Evolutionary conservation across 192 early-diverging fungal genomes (phyloP).

Genomic region (Rhizoclosmatium globosum): DNA sequence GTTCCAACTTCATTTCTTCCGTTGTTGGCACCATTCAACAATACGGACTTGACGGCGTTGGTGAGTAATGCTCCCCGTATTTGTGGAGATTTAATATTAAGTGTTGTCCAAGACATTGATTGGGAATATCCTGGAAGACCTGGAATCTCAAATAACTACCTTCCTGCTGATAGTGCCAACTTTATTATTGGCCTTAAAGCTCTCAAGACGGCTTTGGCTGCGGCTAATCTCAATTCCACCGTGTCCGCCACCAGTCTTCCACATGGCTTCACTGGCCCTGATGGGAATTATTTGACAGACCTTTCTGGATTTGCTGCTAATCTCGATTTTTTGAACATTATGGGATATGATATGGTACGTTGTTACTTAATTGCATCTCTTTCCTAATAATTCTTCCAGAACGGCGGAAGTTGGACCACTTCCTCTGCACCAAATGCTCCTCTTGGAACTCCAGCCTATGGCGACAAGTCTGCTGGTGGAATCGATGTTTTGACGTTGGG

Average conservation of each 20-base stretch:
- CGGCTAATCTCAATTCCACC: not conserved
- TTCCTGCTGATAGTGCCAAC: not conserved
- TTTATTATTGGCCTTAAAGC: not conserved
- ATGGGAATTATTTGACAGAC: not conserved
- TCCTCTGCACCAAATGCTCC: not conserved
- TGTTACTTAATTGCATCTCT: not conserved
- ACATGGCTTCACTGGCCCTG: not conserved
- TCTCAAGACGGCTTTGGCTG: not conserved
- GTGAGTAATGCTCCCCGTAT: not conserved
- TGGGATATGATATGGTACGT: constrained; percentile 8
- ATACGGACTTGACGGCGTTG: not conserved
- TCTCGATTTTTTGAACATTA: not conserved
- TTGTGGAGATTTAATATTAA: not conserved
- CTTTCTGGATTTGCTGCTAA: not conserved
- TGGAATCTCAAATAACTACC: not conserved
- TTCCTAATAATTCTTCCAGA: too few species aligned
- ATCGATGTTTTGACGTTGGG: not conserved
- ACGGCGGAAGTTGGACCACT: not conserved
- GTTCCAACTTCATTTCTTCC: not conserved
- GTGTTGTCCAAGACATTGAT: not conserved
- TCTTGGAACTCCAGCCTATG: not conserved
- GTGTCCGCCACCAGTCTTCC: not conserved
- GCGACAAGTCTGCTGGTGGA: not conserved
- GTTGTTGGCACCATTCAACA: not conserved
- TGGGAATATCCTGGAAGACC: not conserved